Evolutionary conservation across 2,329 filamentous ascomycete genomes (phyloP).

Genomic region (Xylariaceae sp.): DNA sequence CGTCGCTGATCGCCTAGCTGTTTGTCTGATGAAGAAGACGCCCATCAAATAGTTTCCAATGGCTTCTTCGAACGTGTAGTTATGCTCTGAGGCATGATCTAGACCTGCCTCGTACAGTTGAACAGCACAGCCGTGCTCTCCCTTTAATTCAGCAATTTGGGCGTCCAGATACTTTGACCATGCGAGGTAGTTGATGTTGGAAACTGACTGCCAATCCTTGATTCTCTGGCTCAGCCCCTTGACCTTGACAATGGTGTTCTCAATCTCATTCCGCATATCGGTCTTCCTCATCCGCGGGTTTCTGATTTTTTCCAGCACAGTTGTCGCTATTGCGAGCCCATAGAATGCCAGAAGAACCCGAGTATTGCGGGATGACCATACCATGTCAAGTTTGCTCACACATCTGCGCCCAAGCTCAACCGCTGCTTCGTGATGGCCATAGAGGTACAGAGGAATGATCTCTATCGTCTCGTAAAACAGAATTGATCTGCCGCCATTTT

Average conservation of each 20-base stretch:
- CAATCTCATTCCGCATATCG: slow-evolving; percentile 39
- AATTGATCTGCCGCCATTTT: slow-evolving; percentile 58
- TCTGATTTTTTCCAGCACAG: slow-evolving; percentile 45
- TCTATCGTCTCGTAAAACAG: slow-evolving; percentile 65
- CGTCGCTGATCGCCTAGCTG: slow-evolving; percentile 62
- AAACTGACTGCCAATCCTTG: slow-evolving; percentile 57
- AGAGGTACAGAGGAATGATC: slow-evolving; percentile 57
- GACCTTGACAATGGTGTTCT: slow-evolving; percentile 49
- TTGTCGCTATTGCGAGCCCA: slow-evolving; percentile 51
- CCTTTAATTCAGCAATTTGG: slow-evolving; percentile 59
- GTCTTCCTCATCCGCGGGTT: slow-evolving; percentile 42
- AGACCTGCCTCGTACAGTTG: slow-evolving; percentile 63
- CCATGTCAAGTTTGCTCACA: slow-evolving; percentile 41
- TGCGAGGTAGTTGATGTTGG: slow-evolving; percentile 64
- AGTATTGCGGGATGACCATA: slow-evolving; percentile 58
- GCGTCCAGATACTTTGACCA: slow-evolving; percentile 66
- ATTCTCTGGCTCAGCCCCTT: slow-evolving; percentile 54
- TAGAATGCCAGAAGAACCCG: slow-evolving; percentile 55
- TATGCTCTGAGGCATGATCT: slow-evolving; percentile 64
- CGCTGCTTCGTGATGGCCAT: slow-evolving; percentile 56
- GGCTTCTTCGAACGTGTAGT: slow-evolving; percentile 65
- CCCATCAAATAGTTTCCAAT: slow-evolving; percentile 69
- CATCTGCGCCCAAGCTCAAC: slow-evolving; percentile 51
- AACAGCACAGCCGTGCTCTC: slow-evolving; percentile 54
- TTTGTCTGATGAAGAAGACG: slow-evolving; percentile 61